A percentile compares a stretch with the other conserved stretches of the same genome.
Evolutionary conservation across 1,284 basidiomycete species (phyloP).

Genomic region (Boletus calvinii): DNA sequence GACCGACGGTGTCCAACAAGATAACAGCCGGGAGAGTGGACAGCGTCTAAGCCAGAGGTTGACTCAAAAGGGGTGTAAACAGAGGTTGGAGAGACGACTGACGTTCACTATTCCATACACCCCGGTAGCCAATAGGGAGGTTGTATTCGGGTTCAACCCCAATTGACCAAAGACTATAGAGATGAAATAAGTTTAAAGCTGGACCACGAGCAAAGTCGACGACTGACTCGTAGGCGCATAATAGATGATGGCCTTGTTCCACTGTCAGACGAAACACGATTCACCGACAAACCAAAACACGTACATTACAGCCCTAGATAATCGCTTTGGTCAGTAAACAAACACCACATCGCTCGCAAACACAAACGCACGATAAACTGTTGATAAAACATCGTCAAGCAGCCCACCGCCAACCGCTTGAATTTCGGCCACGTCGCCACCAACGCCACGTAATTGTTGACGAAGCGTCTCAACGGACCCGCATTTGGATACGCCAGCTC

Average conservation of each 20-base stretch:
- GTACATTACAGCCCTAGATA: slow-evolving; percentile 31
- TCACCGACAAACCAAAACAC: slow-evolving; percentile 5
- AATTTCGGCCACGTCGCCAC: slow-evolving; percentile 36
- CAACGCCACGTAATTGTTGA: slow-evolving; percentile 28
- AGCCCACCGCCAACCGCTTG: slow-evolving; percentile 33
- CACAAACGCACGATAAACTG: slow-evolving; percentile 32
- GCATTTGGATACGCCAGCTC: slow-evolving; percentile 24
- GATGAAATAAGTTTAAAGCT: background rate
- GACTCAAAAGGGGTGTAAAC: background rate
- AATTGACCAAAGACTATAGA: slow-evolving; percentile 34
- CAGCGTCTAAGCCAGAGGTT: slow-evolving; percentile 19
- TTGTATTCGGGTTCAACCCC: slow-evolving; percentile 34
- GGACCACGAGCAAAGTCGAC: background rate
- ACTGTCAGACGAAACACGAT: slow-evolving; percentile 12
- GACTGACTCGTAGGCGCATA: slow-evolving; percentile 35
- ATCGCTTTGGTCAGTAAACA: slow-evolving; percentile 3
- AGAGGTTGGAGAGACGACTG: slow-evolving; percentile 1
- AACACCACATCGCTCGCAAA: background rate
- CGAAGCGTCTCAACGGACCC: slow-evolving; percentile 14
- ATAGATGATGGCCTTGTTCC: slow-evolving; percentile 32
- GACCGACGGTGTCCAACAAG: slow-evolving; percentile 32
- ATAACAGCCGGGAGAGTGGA: slow-evolving; percentile 33
- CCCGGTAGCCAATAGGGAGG: slow-evolving; percentile 34
- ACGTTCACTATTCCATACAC: slow-evolving; percentile 36
- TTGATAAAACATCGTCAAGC: slow-evolving; percentile 36